Evolutionary conservation across 164 flowering plant genomes (phyloP).

Genomic region (Vitis labrusca): DNA sequence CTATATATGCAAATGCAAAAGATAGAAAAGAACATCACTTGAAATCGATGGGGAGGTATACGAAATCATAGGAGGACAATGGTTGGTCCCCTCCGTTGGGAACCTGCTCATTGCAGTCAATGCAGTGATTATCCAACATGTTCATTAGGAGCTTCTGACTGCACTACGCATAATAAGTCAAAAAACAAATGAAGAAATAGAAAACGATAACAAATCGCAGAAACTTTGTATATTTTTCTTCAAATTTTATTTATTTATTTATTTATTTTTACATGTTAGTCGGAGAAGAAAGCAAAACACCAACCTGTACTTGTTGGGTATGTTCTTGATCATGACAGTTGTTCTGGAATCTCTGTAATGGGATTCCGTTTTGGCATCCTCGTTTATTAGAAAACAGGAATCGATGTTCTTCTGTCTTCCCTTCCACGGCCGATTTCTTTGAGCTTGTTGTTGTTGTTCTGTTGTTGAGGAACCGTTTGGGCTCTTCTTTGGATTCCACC

Average conservation of each 20-base stretch:
- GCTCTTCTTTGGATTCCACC: slow-evolving; percentile 12
- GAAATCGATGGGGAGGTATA: slow-evolving; percentile 96
- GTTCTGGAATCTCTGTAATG: slow-evolving; percentile 62
- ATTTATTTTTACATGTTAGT: not conserved
- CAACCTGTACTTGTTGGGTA: slow-evolving; percentile 96
- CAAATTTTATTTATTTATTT: too few species aligned
- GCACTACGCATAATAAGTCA: slow-evolving; percentile 16
- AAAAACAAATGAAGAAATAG: not conserved
- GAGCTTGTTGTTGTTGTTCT: slow-evolving; percentile 6
- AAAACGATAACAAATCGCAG: not conserved
- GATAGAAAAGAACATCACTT: slow-evolving; percentile 36
- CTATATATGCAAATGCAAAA: not conserved
- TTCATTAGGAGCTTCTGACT: slow-evolving; percentile 88
- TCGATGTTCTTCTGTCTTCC: slow-evolving; percentile 42
- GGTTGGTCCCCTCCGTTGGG: slow-evolving; percentile 54
- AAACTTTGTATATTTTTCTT: too few species aligned
- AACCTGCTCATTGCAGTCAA: slow-evolving; percentile 80
- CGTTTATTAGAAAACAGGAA: slow-evolving; percentile 50
- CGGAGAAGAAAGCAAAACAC: not conserved
- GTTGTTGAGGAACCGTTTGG: not conserved
- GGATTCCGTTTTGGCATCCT: slow-evolving; percentile 43
- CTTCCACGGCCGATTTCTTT: slow-evolving; percentile 25
- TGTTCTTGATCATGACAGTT: slow-evolving; percentile 98
- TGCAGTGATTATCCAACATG: slow-evolving; percentile 95
- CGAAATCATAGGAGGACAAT: slow-evolving; percentile 84